These are phyloP conservation scores for Solanum hybrid DNA, from an alignment of 305 asterid species.

Conservation along the genomic window DNA sequence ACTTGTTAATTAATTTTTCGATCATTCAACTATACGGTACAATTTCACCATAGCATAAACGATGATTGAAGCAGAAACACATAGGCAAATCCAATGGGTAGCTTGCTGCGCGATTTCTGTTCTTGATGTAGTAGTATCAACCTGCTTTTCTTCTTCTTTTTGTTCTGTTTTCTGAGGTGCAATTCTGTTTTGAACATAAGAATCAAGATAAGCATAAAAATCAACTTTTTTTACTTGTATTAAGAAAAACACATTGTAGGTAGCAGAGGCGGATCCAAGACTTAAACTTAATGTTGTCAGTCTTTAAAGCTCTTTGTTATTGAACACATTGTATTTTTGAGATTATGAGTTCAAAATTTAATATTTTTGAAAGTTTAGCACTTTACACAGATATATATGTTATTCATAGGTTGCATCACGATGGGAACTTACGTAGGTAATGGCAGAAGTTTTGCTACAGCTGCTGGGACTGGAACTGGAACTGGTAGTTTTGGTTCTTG, in stretches of 20 bases:
- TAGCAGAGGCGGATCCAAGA: neutral
- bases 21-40: constrained; percentile 27
- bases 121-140: neutral
- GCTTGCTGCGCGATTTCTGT: constrained; percentile 12
- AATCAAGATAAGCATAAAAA: neutral
- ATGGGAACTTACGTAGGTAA: constrained; percentile 18
- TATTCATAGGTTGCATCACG: neutral
- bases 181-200: neutral
- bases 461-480: constrained; percentile 3
- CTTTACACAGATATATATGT: neutral
- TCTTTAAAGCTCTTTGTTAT: neutral
- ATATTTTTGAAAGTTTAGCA: neutral
- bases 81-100: constrained; percentile 33
- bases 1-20: neutral
- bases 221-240: neutral
- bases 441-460: constrained; percentile 9
- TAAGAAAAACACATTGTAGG: neutral
- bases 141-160: neutral
- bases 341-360: neutral
- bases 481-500: constrained; percentile 7
- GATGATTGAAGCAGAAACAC: constrained; percentile 36
- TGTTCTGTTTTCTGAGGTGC: neutral
- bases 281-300: neutral
- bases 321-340: neutral
- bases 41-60: constrained; percentile 41